These are phyloP conservation scores for Diversispora epigaea DNA, from an alignment of 192 early-diverging fungal genomes.

Conservation along the genomic window DNA sequence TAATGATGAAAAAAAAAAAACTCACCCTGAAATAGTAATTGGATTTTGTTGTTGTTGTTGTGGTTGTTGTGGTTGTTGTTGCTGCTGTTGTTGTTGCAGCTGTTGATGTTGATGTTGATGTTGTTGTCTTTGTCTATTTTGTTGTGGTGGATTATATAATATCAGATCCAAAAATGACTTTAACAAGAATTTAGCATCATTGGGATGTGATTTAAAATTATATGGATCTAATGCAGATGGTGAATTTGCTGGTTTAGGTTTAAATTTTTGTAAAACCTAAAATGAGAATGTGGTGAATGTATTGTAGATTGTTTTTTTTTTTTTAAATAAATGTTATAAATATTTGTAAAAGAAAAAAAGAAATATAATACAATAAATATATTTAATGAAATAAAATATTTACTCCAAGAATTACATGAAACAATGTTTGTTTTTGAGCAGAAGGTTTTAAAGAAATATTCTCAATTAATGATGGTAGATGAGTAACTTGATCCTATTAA, in stretches of 20 bases:
- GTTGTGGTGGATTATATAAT: conserved; percentile 54
- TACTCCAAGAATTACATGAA: conserved; percentile 70
- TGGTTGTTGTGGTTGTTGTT: too few relatives aligned
- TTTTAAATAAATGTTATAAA: conserved; percentile 37
- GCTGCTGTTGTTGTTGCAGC: not conserved
- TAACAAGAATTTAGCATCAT: conserved; percentile 57
- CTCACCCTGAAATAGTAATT: too few relatives aligned
- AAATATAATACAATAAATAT: conserved; percentile 6
- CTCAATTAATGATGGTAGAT: conserved; percentile 63
- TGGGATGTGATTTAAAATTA: conserved; percentile 52
- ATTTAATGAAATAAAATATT: conserved; percentile 9
- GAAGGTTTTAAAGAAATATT: conserved; percentile 57
- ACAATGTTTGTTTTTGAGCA: conserved; percentile 60
- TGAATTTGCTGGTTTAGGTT: conserved; percentile 41
- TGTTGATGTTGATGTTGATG: not conserved
- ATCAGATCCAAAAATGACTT: conserved; percentile 62
- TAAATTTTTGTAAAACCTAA: conserved; percentile 46
- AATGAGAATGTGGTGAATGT: not conserved
- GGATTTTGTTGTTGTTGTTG: too few relatives aligned
- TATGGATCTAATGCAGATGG: conserved; percentile 50
- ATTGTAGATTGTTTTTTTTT: too few relatives aligned
- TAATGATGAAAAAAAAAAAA: too few relatives aligned
- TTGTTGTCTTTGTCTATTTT: not conserved
- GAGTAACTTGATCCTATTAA: conserved; percentile 37
- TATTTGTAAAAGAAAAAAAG: conserved; percentile 29